A percentile compares a stretch with the other conserved stretches of the same genome.
These are phyloP conservation scores for Penicillium tannophilum DNA, from an alignment of 495 filamentous ascomycete genomes.

Conservation along the genomic window DNA sequence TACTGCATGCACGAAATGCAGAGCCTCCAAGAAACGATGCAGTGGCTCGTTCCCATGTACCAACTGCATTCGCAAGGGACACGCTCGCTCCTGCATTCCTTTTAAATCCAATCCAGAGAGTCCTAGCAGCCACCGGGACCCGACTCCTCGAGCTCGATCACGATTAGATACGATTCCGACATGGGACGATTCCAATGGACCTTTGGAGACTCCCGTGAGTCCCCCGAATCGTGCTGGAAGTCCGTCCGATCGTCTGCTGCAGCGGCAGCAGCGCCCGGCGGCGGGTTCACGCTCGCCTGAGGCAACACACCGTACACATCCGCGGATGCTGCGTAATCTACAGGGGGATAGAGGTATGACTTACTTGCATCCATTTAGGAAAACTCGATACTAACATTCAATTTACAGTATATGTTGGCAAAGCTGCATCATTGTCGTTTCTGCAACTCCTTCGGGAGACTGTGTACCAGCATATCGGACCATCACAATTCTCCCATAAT, in stretches of 20 bases:
- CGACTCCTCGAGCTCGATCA: constrained; percentile 1
- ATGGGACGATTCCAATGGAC: background rate
- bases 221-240: constrained; percentile 7
- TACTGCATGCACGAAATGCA: constrained; percentile 40
- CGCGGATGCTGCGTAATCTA: constrained; percentile 41
- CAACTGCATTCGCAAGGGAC: constrained; percentile 38
- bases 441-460: constrained; percentile 44
- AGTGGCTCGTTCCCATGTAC: constrained; percentile 43
- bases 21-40: constrained; percentile 44
- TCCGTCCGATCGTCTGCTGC: constrained; percentile 5
- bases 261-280: constrained; percentile 5
- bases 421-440: constrained; percentile 45
- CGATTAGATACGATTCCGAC: background rate
- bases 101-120: constrained; percentile 25
- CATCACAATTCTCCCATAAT: constrained; percentile 45
- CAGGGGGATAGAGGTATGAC: constrained; percentile 41
- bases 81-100: constrained; percentile 34
- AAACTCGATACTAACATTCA: background rate
- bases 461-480: constrained; percentile 46
- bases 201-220: constrained; percentile 4
- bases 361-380: background rate
- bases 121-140: constrained; percentile 13
- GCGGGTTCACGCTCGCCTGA: constrained; percentile 30
- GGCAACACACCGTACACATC: constrained; percentile 40
- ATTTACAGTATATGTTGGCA: constrained; percentile 43